Evolutionary conservation across 1,139 yeast genomes (phyloP).

Genomic region (Geotrichum carabidarum): DNA sequence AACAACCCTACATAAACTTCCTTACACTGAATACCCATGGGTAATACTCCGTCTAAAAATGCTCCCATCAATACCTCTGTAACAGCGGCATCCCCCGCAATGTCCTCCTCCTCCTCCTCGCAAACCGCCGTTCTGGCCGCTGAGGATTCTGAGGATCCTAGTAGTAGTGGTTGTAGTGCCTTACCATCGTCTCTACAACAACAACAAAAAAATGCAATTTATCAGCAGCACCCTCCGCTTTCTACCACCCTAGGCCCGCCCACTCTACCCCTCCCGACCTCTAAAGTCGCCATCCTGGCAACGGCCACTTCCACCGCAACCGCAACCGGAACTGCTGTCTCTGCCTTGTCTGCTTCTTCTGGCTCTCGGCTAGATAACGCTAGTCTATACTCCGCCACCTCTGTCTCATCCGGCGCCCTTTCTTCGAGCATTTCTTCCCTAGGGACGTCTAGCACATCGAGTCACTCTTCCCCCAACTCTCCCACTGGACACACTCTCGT

Average conservation of each 20-base stretch:
- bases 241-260: background rate
- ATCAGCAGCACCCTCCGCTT: slow-evolving; percentile 6
- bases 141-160: slow-evolving; percentile 29
- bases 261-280: slow-evolving; percentile 1
- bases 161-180: slow-evolving; percentile 30
- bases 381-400: slow-evolving; percentile 12
- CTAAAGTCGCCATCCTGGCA: slow-evolving; percentile 9
- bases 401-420: slow-evolving; percentile 14
- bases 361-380: slow-evolving; percentile 5
- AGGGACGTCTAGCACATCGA: slow-evolving; percentile 8
- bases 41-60: slow-evolving; percentile 35
- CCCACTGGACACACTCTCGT: background rate
- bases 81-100: slow-evolving; percentile 24
- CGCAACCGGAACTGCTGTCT: background rate
- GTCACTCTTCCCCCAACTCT: slow-evolving; percentile 10
- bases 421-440: slow-evolving; percentile 20
- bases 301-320: slow-evolving; percentile 13
- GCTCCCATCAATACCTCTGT: slow-evolving; percentile 28
- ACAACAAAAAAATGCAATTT: background rate
- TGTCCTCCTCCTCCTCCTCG: slow-evolving; percentile 18
- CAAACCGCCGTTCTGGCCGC: slow-evolving; percentile 18
- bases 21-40: slow-evolving; percentile 28
- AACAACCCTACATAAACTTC: background rate
- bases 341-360: background rate
- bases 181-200: slow-evolving; percentile 13